Percentiles rank a stretch among this genome's conserved stretches.
Conservation (phyloP, 495 filamentous ascomycete species). For the Bryoglossum gracile region DNA sequence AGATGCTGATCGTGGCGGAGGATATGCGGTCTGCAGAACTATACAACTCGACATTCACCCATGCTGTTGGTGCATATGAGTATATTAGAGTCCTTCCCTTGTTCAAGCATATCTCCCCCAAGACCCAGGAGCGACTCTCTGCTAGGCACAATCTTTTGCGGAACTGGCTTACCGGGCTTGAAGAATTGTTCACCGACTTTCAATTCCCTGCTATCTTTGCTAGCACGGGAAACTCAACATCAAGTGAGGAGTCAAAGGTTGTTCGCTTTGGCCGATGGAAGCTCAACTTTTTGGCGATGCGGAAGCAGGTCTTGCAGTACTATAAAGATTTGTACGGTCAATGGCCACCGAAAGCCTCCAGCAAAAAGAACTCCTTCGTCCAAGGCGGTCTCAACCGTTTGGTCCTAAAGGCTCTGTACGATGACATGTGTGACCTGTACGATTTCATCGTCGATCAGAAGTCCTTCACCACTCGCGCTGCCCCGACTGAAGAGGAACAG, state of each 20-base stretch:
- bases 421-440: constrained; percentile 80
- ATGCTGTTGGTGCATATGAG: constrained; percentile 86
- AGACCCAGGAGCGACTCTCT: constrained; percentile 72
- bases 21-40: constrained; percentile 71
- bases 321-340: constrained; percentile 80
- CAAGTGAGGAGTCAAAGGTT: constrained; percentile 60
- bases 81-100: constrained; percentile 62
- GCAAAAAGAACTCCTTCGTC: constrained; percentile 87
- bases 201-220: constrained; percentile 88
- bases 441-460: constrained; percentile 79
- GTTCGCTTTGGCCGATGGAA: constrained; percentile 84
- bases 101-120: constrained; percentile 56
- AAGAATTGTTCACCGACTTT: constrained; percentile 64
- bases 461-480: constrained; percentile 45
- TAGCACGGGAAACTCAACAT: constrained; percentile 77
- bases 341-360: constrained; percentile 88
- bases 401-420: constrained; percentile 74
- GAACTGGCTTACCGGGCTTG: constrained; percentile 56
- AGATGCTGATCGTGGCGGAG: constrained; percentile 83
- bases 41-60: constrained; percentile 86
- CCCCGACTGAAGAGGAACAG: constrained; percentile 42
- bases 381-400: constrained; percentile 79
- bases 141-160: constrained; percentile 73
- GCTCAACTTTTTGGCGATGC: constrained; percentile 60
- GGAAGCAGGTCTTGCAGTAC: constrained; percentile 65